These are phyloP conservation scores for Fusarium brevicatenulatum DNA, from an alignment of 2,329 filamentous ascomycete genomes.

Conservation along the genomic window DNA sequence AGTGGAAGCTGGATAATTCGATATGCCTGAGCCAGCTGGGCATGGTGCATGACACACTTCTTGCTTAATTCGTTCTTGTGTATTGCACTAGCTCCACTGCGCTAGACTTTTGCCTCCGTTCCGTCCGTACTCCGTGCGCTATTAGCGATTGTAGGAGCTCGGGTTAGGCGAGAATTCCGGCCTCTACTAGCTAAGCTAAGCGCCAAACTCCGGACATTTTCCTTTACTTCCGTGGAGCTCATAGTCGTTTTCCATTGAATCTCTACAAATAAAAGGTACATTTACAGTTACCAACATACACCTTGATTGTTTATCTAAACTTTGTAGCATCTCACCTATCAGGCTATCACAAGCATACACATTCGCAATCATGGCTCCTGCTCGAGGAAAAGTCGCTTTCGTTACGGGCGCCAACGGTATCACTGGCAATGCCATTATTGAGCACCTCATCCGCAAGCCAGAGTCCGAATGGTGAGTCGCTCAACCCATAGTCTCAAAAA, in stretches of 20 bases:
- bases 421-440: conserved; percentile 33
- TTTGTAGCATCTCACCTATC: not conserved
- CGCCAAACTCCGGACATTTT: not conserved
- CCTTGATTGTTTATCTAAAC: not conserved
- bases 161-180: not conserved
- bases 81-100: no score
- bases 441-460: conserved; percentile 29
- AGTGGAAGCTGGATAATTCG: no score
- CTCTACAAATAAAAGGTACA: not conserved
- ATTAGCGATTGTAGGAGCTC: not conserved
- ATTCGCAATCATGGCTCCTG: not conserved
- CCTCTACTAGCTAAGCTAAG: not conserved
- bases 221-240: not conserved
- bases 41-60: no score
- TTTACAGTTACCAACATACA: not conserved
- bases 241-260: no score
- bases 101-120: not conserved
- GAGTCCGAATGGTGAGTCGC: conserved; percentile 21
- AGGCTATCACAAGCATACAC: not conserved
- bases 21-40: no score
- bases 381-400: conserved; percentile 27
- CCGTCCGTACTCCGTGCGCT: not conserved
- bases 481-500: no score
- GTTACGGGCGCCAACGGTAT: conserved; percentile 33
- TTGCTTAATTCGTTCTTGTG: no score